Percentiles rank a stretch among this genome's conserved stretches.
These are phyloP conservation scores for Candida rishiriensis DNA, from an alignment of 805 yeast species.

Conservation along the genomic window DNA sequence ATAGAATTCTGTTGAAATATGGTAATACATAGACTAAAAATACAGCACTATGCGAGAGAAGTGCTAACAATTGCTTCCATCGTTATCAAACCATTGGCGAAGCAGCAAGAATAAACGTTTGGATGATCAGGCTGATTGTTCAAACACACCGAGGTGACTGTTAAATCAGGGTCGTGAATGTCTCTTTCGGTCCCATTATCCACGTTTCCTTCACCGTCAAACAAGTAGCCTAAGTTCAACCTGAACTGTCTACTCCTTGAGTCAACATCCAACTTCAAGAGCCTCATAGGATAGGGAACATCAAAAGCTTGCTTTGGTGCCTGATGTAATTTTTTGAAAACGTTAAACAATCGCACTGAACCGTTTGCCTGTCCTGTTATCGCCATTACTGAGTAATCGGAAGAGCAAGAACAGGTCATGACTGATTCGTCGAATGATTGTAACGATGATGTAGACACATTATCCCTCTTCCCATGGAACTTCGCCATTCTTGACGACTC, in stretches of 20 bases:
- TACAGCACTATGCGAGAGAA: background rate
- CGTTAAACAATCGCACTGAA: conserved; percentile 14
- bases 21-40: no score
- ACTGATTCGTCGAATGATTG: conserved; percentile 16
- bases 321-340: conserved; percentile 9
- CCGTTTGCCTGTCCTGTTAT: conserved; percentile 17
- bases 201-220: conserved; percentile 4
- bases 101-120: conserved; percentile 20
- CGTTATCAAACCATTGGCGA: conserved; percentile 27
- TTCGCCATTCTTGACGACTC: conserved; percentile 16
- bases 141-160: conserved; percentile 16
- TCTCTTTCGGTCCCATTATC: conserved; percentile 2
- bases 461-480: conserved; percentile 18
- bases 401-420: conserved; percentile 11
- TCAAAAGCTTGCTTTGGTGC: conserved; percentile 7
- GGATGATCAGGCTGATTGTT: conserved; percentile 13
- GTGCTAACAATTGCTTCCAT: conserved; percentile 23
- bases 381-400: conserved; percentile 13
- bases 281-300: conserved; percentile 12
- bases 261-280: conserved; percentile 21
- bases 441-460: conserved; percentile 6
- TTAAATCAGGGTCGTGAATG: conserved; percentile 14
- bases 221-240: conserved; percentile 17
- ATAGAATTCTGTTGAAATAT: no score
- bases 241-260: conserved; percentile 14